These are phyloP conservation scores for Aspergillus funiculosus DNA, from an alignment of 495 filamentous ascomycete species.

Conservation along the genomic window DNA sequence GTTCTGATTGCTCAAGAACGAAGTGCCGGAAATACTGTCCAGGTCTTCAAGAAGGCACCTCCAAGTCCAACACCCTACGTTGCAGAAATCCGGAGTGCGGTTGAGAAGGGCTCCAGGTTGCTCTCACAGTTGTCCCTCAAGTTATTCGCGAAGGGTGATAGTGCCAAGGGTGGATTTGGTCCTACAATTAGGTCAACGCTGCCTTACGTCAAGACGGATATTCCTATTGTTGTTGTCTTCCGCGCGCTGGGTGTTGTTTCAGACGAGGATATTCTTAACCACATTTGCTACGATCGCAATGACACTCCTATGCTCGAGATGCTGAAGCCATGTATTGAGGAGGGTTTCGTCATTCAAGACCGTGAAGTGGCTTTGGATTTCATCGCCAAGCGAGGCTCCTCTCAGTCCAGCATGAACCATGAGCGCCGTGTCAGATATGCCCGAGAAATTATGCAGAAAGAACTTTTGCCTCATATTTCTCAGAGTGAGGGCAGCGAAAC, in stretches of 20 bases:
- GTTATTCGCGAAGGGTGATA: conserved; percentile 77
- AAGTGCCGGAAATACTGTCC: conserved; percentile 94
- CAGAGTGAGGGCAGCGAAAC: conserved; percentile 96
- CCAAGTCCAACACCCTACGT: conserved; percentile 84
- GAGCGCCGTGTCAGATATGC: conserved; percentile 88
- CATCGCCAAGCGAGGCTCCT: conserved; percentile 84
- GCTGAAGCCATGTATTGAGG: conserved; percentile 92
- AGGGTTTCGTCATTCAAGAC: conserved; percentile 92
- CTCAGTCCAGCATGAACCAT: conserved; percentile 61
- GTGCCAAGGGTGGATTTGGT: conserved; percentile 68
- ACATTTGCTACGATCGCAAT: conserved; percentile 91
- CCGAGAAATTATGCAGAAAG: conserved; percentile 90
- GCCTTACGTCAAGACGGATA: conserved; percentile 88
- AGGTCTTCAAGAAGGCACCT: conserved; percentile 94
- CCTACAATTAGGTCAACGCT: conserved; percentile 82
- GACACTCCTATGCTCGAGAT: conserved; percentile 97
- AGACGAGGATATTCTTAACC: conserved; percentile 95
- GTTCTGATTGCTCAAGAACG: conserved; percentile 97
- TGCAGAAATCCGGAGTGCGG: conserved; percentile 91
- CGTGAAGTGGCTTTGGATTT: conserved; percentile 92
- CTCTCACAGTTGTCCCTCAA: conserved; percentile 87
- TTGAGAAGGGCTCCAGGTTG: conserved; percentile 91
- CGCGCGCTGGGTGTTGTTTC: conserved; percentile 92
- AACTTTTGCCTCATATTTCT: conserved; percentile 93
- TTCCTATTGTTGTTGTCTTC: conserved; percentile 92